Percentiles rank a stretch among this genome's conserved stretches.
These are phyloP conservation scores for Podospora appendiculata DNA, from an alignment of 495 filamentous ascomycete species.

Conservation along the genomic window DNA sequence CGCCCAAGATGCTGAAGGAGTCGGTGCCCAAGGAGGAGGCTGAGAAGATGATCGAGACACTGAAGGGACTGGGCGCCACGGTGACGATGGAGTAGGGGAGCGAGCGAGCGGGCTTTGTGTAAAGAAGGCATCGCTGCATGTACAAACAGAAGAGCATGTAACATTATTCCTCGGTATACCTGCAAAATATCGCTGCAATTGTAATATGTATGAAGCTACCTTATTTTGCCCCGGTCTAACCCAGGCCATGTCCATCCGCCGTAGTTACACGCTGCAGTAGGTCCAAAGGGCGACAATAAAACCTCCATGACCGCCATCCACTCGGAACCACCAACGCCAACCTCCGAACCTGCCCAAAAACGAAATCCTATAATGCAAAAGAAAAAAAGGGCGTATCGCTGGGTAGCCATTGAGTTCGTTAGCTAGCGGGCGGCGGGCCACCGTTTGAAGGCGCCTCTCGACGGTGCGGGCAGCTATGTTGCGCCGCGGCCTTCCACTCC, in stretches of 20 bases:
- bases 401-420: background rate
- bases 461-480: slow-evolving; percentile 11
- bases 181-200: background rate
- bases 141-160: slow-evolving; percentile 25
- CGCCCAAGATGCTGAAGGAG: slow-evolving; percentile 97
- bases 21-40: slow-evolving; percentile 95
- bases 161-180: slow-evolving; percentile 20
- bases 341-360: background rate
- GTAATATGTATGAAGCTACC: too few species aligned
- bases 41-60: slow-evolving; percentile 91
- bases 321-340: too few species aligned
- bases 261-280: too few species aligned
- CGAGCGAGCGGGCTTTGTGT: background rate
- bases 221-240: too few species aligned
- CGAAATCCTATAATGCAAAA: slow-evolving; percentile 19
- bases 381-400: background rate
- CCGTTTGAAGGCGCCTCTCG: slow-evolving; percentile 4
- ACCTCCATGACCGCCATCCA: too few species aligned
- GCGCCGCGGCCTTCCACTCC: slow-evolving; percentile 33
- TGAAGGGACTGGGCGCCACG: slow-evolving; percentile 87
- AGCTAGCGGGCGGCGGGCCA: background rate
- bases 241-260: too few species aligned
- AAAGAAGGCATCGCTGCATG: slow-evolving; percentile 14
- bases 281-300: too few species aligned
- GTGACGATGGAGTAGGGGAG: slow-evolving; percentile 74